These are phyloP conservation scores for Delitschia confertaspora DNA, from an alignment of 495 filamentous ascomycete genomes.

Conservation along the genomic window DNA sequence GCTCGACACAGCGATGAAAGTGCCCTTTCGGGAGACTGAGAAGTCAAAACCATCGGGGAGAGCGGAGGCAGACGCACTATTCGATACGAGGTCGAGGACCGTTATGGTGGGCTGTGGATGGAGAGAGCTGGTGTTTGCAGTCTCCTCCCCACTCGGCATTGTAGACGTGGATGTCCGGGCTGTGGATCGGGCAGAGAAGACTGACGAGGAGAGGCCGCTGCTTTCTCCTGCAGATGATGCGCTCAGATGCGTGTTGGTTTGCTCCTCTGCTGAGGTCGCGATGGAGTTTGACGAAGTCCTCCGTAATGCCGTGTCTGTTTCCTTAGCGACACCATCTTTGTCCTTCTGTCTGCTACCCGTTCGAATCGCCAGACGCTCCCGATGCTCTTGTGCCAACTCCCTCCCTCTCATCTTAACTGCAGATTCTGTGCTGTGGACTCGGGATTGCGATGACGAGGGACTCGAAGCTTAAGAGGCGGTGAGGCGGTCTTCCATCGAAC, in stretches of 20 bases:
- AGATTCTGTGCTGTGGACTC: neutral
- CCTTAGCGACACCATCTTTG: neutral
- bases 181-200: conserved; percentile 18
- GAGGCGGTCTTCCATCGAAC: conserved; percentile 10
- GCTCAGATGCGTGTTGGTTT: conserved; percentile 15
- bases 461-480: conserved; percentile 6
- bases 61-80: conserved; percentile 25
- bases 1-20: conserved; percentile 21
- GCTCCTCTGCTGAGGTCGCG: conserved; percentile 9
- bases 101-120: conserved; percentile 19
- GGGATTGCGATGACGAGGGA: neutral
- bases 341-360: conserved; percentile 13
- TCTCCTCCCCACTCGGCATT: conserved; percentile 17
- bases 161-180: conserved; percentile 24
- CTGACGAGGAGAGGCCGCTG: conserved; percentile 18
- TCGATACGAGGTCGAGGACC: conserved; percentile 26
- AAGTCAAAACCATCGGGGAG: conserved; percentile 29
- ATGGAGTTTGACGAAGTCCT: conserved; percentile 10
- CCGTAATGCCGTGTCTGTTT: conserved; percentile 2
- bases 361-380: conserved; percentile 13
- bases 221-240: conserved; percentile 18
- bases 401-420: conserved; percentile 11
- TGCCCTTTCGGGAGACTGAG: conserved; percentile 25
- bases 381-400: conserved; percentile 9
- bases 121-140: conserved; percentile 6